phyloP scores from a whole-genome alignment of 306 rosid species.

The Quercus dentata region DNA sequence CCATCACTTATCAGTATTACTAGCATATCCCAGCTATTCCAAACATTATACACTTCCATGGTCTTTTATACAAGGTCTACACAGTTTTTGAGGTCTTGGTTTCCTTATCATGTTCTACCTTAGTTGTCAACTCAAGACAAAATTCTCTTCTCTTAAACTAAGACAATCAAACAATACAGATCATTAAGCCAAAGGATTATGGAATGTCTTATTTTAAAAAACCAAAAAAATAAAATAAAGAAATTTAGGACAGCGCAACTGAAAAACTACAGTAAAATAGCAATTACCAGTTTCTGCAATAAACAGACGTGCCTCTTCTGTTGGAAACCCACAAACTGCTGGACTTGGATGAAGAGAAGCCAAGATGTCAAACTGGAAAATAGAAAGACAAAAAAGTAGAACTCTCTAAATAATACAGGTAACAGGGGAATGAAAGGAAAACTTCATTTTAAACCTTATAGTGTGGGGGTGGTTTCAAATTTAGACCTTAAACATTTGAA shows the following conservation, averaged over 20 bases:
- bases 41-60: not conserved
- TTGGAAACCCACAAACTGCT: conserved; percentile 97
- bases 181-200: not conserved
- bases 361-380: conserved; percentile 64
- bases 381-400: conserved; percentile 3
- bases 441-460: no score
- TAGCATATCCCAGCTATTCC: not conserved
- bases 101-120: not conserved
- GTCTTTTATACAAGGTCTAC: not conserved
- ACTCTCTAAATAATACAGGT: not conserved
- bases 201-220: not conserved
- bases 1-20: not conserved
- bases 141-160: not conserved
- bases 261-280: not conserved
- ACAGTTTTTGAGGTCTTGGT: not conserved
- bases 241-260: not conserved
- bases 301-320: conserved; percentile 75
- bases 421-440: not conserved
- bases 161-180: not conserved
- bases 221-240: not conserved
- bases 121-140: not conserved
- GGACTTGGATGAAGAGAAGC: conserved; percentile 97
- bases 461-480: no score
- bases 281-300: conserved; percentile 82
- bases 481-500: no score